phyloP scores from a whole-genome alignment of 805 yeast genomes.

The Lipomyces kockii region DNA sequence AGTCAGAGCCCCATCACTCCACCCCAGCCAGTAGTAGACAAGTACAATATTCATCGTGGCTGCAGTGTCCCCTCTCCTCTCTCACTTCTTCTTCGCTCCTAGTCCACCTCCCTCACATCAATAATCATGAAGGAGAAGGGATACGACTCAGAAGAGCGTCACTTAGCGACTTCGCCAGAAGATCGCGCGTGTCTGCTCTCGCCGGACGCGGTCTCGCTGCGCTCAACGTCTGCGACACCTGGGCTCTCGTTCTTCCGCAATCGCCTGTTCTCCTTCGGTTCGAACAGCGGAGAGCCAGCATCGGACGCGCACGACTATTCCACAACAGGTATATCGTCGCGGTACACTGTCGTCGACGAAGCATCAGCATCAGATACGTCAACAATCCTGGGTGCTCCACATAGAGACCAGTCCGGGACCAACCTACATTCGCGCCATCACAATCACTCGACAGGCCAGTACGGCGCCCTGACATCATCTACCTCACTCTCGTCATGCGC shows the following conservation, averaged over 20 bases:
- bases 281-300: constrained; percentile 6
- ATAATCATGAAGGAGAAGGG: not conserved
- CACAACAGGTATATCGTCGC: constrained; percentile 1
- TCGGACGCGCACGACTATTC: not conserved
- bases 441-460: constrained; percentile 13
- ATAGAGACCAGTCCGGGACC: constrained; percentile 24
- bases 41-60: not conserved
- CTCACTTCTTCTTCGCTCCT: not conserved
- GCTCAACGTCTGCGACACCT: constrained; percentile 15
- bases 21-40: not conserved
- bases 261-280: constrained; percentile 30
- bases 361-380: constrained; percentile 26
- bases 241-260: constrained; percentile 25
- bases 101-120: not conserved
- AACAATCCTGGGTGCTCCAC: constrained; percentile 37
- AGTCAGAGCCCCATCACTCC: not conserved
- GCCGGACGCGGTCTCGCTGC: constrained; percentile 27
- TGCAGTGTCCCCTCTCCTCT: not conserved
- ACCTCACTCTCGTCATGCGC: constrained; percentile 32
- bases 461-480: constrained; percentile 33
- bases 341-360: constrained; percentile 28
- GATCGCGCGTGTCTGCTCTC: constrained; percentile 21
- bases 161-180: constrained; percentile 16
- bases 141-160: not conserved
- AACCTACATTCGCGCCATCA: constrained; percentile 17